phyloP scores from a whole-genome alignment of 1,284 basidiomycete genomes.

The Ceratobasidium sp. region DNA sequence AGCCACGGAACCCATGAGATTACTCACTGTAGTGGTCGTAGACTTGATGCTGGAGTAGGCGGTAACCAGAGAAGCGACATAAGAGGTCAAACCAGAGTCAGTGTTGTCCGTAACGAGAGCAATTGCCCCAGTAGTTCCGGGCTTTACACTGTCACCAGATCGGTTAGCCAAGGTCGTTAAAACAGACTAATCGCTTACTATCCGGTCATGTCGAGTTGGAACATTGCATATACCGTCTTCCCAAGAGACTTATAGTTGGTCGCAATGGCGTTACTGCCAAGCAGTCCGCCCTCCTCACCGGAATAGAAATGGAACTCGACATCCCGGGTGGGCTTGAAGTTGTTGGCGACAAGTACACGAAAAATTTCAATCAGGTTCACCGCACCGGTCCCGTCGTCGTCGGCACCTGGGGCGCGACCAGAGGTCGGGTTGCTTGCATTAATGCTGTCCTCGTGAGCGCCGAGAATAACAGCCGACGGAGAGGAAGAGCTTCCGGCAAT shows the following conservation, averaged over 20 bases:
- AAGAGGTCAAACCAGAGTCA: slow-evolving; percentile 27
- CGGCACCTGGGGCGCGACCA: slow-evolving; percentile 67
- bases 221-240: slow-evolving; percentile 35
- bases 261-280: slow-evolving; percentile 34
- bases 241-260: slow-evolving; percentile 35
- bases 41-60: slow-evolving; percentile 25
- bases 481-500: slow-evolving; percentile 52
- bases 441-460: slow-evolving; percentile 59
- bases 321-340: slow-evolving; percentile 60
- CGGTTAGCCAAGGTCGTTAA: neutral
- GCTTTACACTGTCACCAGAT: neutral
- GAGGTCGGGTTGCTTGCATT: slow-evolving; percentile 31
- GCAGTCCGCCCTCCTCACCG: slow-evolving; percentile 38
- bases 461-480: slow-evolving; percentile 61
- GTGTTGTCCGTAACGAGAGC: slow-evolving; percentile 30
- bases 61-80: slow-evolving; percentile 8
- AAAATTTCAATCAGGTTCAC: slow-evolving; percentile 70
- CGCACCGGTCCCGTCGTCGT: slow-evolving; percentile 74
- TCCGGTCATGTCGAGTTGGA: slow-evolving; percentile 39
- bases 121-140: slow-evolving; percentile 22
- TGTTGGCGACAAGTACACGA: slow-evolving; percentile 59
- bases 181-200: slow-evolving; percentile 14
- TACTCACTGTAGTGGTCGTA: slow-evolving; percentile 18
- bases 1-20: neutral
- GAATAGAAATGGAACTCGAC: slow-evolving; percentile 73